A percentile compares a stretch with the other conserved stretches of the same genome.
Evolutionary conservation across 1,139 yeast species (phyloP).

Genomic region (Nakaseomyces kungkrabaensis): DNA sequence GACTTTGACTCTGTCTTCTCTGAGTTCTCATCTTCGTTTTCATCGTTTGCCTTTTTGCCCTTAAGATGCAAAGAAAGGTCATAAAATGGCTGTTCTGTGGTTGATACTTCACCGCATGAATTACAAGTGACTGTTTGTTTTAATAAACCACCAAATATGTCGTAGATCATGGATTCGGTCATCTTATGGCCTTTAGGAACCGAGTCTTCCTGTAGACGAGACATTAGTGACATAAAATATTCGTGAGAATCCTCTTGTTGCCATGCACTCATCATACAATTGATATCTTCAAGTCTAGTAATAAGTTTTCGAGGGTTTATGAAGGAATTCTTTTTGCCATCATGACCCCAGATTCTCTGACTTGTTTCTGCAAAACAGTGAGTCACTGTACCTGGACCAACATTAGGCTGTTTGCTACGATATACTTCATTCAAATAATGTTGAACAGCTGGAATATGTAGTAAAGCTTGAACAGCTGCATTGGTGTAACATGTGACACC

Average conservation of each 20-base stretch:
- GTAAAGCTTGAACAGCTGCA: constrained; percentile 81
- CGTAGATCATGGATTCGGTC: constrained; percentile 75
- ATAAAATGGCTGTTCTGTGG: constrained; percentile 87
- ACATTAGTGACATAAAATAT: constrained; percentile 83
- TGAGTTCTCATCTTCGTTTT: constrained; percentile 9
- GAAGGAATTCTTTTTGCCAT: constrained; percentile 32
- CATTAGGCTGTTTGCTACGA: constrained; percentile 39
- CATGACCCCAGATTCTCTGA: constrained; percentile 49
- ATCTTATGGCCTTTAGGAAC: constrained; percentile 81
- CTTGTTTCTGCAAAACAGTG: constrained; percentile 64
- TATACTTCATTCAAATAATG: constrained; percentile 66
- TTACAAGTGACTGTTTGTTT: constrained; percentile 79
- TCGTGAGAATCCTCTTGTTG: constrained; percentile 98
- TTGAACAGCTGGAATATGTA: constrained; percentile 85
- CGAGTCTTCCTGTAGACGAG: constrained; percentile 82
- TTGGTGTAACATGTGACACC: constrained; percentile 97
- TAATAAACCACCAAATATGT: constrained; percentile 85
- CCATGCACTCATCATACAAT: constrained; percentile 95
- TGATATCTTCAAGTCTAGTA: constrained; percentile 67
- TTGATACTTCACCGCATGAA: constrained; percentile 70
- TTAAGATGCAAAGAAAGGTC: constrained; percentile 72
- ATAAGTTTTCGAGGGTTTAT: constrained; percentile 70
- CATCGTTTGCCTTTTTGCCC: constrained; percentile 37
- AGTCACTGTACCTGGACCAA: constrained; percentile 55
- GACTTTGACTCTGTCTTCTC: constrained; percentile 12